These are phyloP conservation scores for Thermoascus crustaceus DNA, from an alignment of 2,329 filamentous ascomycete species.

Conservation along the genomic window DNA sequence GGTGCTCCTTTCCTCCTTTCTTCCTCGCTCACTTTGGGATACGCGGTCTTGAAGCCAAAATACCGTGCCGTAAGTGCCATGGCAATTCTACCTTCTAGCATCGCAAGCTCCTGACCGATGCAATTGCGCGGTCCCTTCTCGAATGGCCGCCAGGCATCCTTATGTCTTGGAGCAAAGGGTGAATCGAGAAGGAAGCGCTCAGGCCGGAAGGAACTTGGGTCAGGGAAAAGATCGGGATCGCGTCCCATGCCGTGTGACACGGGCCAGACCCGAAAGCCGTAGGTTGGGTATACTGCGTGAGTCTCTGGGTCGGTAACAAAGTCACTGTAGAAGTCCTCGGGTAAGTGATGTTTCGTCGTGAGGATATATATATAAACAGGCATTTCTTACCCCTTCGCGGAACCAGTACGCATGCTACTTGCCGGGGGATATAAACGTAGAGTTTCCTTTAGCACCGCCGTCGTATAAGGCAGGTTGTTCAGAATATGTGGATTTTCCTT, in stretches of 20 bases:
- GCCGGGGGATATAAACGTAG: constrained; percentile 45
- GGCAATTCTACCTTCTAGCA: constrained; percentile 32
- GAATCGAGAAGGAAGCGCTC: constrained; percentile 1
- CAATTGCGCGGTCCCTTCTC: constrained; percentile 42
- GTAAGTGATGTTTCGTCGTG: too few species aligned
- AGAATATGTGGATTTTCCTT: constrained; percentile 37
- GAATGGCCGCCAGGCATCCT: constrained; percentile 41
- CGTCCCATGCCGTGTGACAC: too few species aligned
- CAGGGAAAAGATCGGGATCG: too few species aligned
- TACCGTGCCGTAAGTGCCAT: constrained; percentile 19
- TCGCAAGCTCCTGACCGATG: constrained; percentile 42
- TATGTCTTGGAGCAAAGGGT: background rate
- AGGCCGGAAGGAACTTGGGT: constrained; percentile 2
- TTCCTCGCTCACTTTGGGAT: too few species aligned
- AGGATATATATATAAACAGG: too few species aligned
- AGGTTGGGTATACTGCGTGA: background rate
- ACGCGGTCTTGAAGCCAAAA: too few species aligned
- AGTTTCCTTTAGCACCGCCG: constrained; percentile 48
- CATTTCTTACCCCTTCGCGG: too few species aligned
- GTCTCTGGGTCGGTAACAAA: background rate
- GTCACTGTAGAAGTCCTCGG: background rate
- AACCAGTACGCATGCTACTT: constrained; percentile 4
- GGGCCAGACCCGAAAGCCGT: too few species aligned
- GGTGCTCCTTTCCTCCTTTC: too few species aligned
- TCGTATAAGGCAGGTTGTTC: constrained; percentile 46